Evolutionary conservation across 441 rosid genomes (phyloP).

Genomic region (Jatropha multifida): DNA sequence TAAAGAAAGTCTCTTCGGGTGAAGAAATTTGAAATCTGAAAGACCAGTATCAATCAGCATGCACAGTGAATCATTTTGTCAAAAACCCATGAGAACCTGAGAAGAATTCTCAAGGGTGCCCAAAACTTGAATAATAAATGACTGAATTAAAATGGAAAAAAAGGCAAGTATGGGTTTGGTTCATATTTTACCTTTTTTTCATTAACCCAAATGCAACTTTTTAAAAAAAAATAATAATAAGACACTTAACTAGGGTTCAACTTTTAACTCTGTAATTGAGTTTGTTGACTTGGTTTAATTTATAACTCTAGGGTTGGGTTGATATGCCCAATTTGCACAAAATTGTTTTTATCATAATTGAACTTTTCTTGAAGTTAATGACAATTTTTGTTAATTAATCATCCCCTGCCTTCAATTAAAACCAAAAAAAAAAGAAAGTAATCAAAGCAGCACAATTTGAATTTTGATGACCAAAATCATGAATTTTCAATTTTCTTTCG

Average conservation of each 20-base stretch:
- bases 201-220: conserved; percentile 14
- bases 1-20: conserved; percentile 14
- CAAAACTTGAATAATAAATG: conserved; percentile 3
- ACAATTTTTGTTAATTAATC: neutral
- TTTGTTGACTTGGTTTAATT: conserved; percentile 19
- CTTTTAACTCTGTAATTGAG: conserved; percentile 29
- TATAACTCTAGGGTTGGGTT: conserved; percentile 15
- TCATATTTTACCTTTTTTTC: conserved; percentile 16
- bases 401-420: too few species aligned
- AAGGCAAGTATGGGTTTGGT: conserved; percentile 26
- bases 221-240: neutral
- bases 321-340: neutral
- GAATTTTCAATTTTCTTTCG: too few species aligned
- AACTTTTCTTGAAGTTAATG: neutral
- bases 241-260: conserved; percentile 29
- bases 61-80: conserved; percentile 36
- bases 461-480: too few species aligned
- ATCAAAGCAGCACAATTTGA: too few species aligned
- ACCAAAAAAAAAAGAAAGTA: too few species aligned
- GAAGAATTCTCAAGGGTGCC: conserved; percentile 23
- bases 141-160: conserved; percentile 4
- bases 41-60: conserved; percentile 34
- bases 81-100: conserved; percentile 29
- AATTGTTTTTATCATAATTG: neutral
- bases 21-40: conserved; percentile 33